Evolutionary conservation across 2,329 filamentous ascomycete genomes (phyloP).

Genomic region (Penicillium sclerotigenum): DNA sequence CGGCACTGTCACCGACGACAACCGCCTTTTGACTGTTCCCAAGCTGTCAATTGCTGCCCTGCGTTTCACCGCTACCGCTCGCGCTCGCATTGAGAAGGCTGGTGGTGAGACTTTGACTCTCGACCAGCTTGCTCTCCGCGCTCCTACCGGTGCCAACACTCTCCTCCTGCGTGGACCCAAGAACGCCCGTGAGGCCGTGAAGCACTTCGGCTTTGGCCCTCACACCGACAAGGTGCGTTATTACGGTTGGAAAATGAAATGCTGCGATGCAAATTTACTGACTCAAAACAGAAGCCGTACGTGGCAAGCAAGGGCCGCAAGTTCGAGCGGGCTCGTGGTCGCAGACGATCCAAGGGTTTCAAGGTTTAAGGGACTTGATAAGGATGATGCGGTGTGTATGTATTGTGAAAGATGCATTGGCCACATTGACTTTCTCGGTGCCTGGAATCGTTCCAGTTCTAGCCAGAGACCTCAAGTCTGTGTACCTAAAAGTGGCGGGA

Average conservation of each 20-base stretch:
- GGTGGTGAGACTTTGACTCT: conserved; percentile 94
- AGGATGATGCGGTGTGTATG: conserved; percentile 18
- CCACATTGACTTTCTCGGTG: conserved; percentile 15
- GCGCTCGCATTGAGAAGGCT: conserved; percentile 86
- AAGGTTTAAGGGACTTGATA: conserved; percentile 74
- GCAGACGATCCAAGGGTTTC: conserved; percentile 98
- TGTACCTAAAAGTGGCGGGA: conserved; percentile 23
- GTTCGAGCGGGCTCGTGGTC: conserved; percentile 98
- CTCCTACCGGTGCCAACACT: conserved; percentile 95
- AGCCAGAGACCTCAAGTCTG: conserved; percentile 21
- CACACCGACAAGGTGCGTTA: conserved; percentile 87
- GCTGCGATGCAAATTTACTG: conserved; percentile 7
- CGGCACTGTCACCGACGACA: conserved; percentile 96
- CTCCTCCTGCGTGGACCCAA: conserved; percentile 96
- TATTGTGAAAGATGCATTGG: conserved; percentile 10
- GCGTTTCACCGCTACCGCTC: conserved; percentile 93
- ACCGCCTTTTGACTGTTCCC: conserved; percentile 83
- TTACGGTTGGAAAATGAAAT: neutral
- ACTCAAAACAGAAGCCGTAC: conserved; percentile 73
- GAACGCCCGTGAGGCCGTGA: conserved; percentile 95
- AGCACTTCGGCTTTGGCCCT: conserved; percentile 98
- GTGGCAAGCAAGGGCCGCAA: conserved; percentile 99
- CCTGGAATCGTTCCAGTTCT: conserved; percentile 17
- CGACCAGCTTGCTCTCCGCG: conserved; percentile 92
- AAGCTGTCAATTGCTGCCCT: conserved; percentile 93